Base-by-base conservation (phyloP, 768 basidiomycete species). In the Boletus vermiculosoides region DNA sequence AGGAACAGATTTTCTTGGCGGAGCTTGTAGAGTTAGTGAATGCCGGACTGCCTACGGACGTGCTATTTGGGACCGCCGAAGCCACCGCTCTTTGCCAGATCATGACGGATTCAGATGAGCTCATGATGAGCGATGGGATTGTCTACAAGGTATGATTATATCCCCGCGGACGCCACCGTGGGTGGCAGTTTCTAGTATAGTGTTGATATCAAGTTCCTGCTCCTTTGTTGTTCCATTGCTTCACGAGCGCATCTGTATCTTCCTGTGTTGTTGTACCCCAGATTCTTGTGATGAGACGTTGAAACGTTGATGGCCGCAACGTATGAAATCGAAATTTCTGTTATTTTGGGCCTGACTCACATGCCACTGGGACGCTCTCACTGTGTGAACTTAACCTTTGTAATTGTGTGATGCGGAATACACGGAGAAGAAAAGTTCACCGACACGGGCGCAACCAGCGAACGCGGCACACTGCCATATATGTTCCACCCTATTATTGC, bases 51-150 rank as follows among this genome's bases (percentile, higher is more conserved):
- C 65, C 81, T 10, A 82, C 83, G 3, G 82, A 81, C 45, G 78
- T 78, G 18, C 75, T 94, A 39, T 98, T 92, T 71, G 89, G 91
- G 3, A 88, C 85, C 0, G 78, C 80, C 13, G 96, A 98, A 71
- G 96, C 90, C 1, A 84, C 83, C 6, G 77, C 79, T 52, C 84
- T 86, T 23, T 86, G 88, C 56, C 78, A 83, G 60, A 72, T 77
- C 36, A 97, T 98, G 95, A 80, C 82, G 28, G 86, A 87, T 64
- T 63, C 65, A 16, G 73, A 74, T 52, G 89, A 95, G 72, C 77
- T 98, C 59, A 92, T 97, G 90, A 79, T 93, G 64, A 88, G 87
- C 61, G 92, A 90, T 33, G 90, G 87, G 33, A 85, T 92, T 55
- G 82, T 95, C 52, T 95, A 95, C 77, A 92, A 86, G 72, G 83